Evolutionary conservation across 768 basidiomycete species (phyloP).

Genomic region (Phylloporus sp.): DNA sequence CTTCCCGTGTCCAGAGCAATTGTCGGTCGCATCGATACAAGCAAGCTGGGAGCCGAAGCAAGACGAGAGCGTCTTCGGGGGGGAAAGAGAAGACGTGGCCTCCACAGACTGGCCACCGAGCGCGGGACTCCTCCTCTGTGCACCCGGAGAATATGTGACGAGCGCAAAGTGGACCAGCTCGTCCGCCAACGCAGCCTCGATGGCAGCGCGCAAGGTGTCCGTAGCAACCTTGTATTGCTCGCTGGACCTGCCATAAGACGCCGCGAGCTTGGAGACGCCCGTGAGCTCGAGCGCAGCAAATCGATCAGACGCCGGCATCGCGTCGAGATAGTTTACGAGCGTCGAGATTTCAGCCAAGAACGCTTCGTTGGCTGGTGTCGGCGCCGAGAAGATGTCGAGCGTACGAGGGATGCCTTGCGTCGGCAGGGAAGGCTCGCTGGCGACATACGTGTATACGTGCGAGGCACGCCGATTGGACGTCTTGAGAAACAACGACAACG

Average conservation of each 20-base stretch:
- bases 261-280: constrained; percentile 45
- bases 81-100: constrained; percentile 39
- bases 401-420: constrained; percentile 29
- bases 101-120: constrained; percentile 42
- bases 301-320: constrained; percentile 29
- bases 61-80: constrained; percentile 54
- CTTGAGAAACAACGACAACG: constrained; percentile 48
- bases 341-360: constrained; percentile 43
- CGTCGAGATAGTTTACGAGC: constrained; percentile 48
- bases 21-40: constrained; percentile 58
- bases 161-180: constrained; percentile 45
- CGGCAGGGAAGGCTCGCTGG: constrained; percentile 33
- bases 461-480: constrained; percentile 56
- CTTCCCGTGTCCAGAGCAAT: constrained; percentile 66
- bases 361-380: constrained; percentile 35
- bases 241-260: constrained; percentile 45
- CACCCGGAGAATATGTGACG: constrained; percentile 41
- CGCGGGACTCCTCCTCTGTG: constrained; percentile 35
- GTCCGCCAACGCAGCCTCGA: constrained; percentile 41
- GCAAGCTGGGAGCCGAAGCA: constrained; percentile 53
- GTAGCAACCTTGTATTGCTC: constrained; percentile 49
- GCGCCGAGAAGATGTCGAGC: constrained; percentile 39
- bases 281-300: constrained; percentile 64
- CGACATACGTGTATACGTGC: constrained; percentile 53
- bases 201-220: constrained; percentile 41